Evolutionary conservation across 441 rosid genomes (phyloP).

Genomic region (Cnidoscolus chayamansa): DNA sequence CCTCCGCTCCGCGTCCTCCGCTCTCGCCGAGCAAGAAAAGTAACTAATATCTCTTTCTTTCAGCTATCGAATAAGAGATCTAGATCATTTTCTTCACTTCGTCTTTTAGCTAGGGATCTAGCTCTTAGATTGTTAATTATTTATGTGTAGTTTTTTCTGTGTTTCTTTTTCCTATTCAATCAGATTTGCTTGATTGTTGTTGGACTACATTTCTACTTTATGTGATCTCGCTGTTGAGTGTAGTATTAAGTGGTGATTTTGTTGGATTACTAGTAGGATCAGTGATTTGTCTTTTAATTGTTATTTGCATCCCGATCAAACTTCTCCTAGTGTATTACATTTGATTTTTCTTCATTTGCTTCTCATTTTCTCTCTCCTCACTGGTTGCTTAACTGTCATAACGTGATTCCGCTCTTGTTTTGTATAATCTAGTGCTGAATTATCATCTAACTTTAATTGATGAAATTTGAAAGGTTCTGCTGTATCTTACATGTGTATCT

Average conservation of each 20-base stretch:
- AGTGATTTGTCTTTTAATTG: not conserved
- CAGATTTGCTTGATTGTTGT: not conserved
- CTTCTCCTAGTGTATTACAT: too few relatives aligned
- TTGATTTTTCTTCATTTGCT: not conserved
- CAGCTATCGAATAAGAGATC: not conserved
- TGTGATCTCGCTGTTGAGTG: not conserved
- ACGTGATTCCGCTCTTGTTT: not conserved
- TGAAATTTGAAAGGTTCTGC: too few relatives aligned
- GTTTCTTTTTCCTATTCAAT: not conserved
- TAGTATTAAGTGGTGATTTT: not conserved
- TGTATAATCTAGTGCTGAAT: not conserved
- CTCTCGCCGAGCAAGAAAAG: slow-evolving; percentile 61
- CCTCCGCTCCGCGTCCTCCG: slow-evolving; percentile 54
- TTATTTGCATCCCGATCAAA: too few relatives aligned
- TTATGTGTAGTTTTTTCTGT: not conserved
- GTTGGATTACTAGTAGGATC: not conserved
- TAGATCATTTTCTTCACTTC: not conserved
- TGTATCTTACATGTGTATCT: too few relatives aligned
- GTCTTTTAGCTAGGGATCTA: not conserved
- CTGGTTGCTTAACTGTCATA: not conserved
- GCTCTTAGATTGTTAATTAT: not conserved
- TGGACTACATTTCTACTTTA: not conserved
- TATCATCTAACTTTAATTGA: too few relatives aligned
- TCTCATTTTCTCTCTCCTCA: not conserved
- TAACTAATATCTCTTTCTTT: slow-evolving; percentile 16